phyloP scores from a whole-genome alignment of 192 early-diverging fungal species.

The Rhizophlyctis rosea region DNA sequence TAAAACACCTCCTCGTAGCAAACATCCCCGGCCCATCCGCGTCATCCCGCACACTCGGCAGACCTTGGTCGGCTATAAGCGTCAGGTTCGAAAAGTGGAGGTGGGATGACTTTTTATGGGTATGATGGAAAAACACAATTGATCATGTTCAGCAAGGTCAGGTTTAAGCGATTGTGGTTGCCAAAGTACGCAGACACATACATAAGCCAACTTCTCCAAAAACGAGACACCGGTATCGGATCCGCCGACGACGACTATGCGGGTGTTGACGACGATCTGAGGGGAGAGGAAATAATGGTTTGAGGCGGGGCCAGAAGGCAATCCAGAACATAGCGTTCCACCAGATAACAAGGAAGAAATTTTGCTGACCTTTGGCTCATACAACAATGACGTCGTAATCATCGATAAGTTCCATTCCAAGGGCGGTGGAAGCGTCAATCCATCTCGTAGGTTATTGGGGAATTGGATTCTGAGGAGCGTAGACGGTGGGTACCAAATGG shows the following conservation, averaged over 20 bases:
- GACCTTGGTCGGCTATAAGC: no score
- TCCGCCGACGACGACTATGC: conserved; percentile 53
- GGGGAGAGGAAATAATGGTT: neutral
- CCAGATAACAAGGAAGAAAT: no score
- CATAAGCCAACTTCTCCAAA: conserved; percentile 51
- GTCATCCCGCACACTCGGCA: no score
- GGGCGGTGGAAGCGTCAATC: conserved; percentile 24
- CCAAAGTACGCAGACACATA: conserved; percentile 21
- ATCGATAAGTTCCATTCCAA: conserved; percentile 37
- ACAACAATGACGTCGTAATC: conserved; percentile 38
- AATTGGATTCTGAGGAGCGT: conserved; percentile 38
- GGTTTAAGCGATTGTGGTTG: no score
- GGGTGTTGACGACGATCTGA: conserved; percentile 44
- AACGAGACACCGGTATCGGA: conserved; percentile 52
- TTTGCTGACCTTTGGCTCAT: conserved; percentile 41
- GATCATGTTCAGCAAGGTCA: no score
- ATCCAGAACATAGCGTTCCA: no score
- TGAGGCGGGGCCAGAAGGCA: no score
- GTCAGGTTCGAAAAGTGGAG: conserved; percentile 45
- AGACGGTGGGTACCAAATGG: neutral
- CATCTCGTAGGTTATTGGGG: conserved; percentile 46
- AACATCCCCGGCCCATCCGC: no score
- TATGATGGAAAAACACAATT: no score
- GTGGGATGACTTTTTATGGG: conserved; percentile 27
- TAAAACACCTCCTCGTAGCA: no score